A percentile compares a stretch with the other conserved stretches of the same genome.
Evolutionary conservation across 768 basidiomycete genomes (phyloP).

Genomic region (Mycena amicta): DNA sequence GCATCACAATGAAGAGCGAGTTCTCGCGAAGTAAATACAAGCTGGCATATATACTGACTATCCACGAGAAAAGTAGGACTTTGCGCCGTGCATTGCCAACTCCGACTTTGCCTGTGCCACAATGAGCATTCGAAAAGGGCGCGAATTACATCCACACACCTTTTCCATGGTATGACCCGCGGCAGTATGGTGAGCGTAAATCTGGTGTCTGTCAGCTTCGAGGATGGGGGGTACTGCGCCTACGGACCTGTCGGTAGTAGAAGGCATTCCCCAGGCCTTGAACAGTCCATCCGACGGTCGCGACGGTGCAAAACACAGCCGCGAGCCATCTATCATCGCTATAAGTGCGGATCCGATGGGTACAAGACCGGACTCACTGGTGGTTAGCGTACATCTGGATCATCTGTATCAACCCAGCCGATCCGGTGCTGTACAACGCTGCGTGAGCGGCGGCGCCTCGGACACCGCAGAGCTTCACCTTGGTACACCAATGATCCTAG

Average conservation of each 20-base stretch:
- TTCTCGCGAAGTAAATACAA: neutral
- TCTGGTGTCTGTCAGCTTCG: slow-evolving; percentile 42
- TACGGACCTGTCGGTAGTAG: slow-evolving; percentile 74
- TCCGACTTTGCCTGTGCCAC: slow-evolving; percentile 74
- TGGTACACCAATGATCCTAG: slow-evolving; percentile 92
- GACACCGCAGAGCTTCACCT: slow-evolving; percentile 49
- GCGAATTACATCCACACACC: slow-evolving; percentile 42
- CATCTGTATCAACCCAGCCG: slow-evolving; percentile 92
- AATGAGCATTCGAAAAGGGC: neutral
- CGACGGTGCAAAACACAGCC: slow-evolving; percentile 77
- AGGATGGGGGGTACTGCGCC: slow-evolving; percentile 7
- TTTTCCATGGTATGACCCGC: slow-evolving; percentile 90
- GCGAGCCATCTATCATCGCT: slow-evolving; percentile 55
- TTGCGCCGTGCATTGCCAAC: slow-evolving; percentile 81
- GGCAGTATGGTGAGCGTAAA: slow-evolving; percentile 76
- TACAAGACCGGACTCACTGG: slow-evolving; percentile 75
- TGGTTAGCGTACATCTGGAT: slow-evolving; percentile 76
- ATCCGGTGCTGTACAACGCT: slow-evolving; percentile 69
- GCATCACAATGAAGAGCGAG: neutral
- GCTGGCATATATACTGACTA: slow-evolving; percentile 34
- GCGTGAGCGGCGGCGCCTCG: slow-evolving; percentile 32
- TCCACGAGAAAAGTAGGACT: slow-evolving; percentile 85
- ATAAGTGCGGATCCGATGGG: slow-evolving; percentile 8
- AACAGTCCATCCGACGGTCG: slow-evolving; percentile 85
- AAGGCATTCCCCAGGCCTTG: slow-evolving; percentile 83